Evolutionary conservation across 2,329 filamentous ascomycete genomes (phyloP), one percentile per base, ranked within the genome.

Genomic region (Didymella pomorum): DNA sequence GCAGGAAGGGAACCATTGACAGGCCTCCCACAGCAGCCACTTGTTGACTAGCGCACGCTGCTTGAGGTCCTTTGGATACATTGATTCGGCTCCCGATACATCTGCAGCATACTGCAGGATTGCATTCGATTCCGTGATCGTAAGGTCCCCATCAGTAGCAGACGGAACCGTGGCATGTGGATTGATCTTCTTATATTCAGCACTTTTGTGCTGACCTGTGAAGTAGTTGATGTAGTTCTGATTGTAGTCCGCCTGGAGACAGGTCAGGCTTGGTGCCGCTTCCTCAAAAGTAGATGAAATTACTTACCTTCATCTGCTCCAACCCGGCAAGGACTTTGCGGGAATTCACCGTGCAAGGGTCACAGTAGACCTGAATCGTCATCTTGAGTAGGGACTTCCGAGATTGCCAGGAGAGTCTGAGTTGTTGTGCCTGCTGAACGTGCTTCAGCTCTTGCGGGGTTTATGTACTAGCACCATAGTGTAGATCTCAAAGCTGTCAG

Each of bases 1-100:
- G 66, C 76, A 78, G 33, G 65, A 76, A 9, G 63, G 68, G 55
- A 80, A 80, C 78, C 78, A 80, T 4, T 71, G 70, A 2, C 70
- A 74, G 0, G 77, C 70, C 52, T 80, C 79, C 79, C 78, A 80
- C 2, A 80, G 71, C 12, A 80, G 66, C 78, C 77, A 80, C 9
- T 73, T 63, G 54, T 80, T 79, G 58, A 79, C 67, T 18, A 75
- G 65, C 11, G 77, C 77, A 21, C 78, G 76, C 47, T 71, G 49
- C 61, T 78, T 78, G 28, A 74, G 62, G 55, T 80, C 78, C 46
- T 73, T 76, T 1, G 78, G 77, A 54, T 79, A 80, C 35, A 74
- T 70, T 4, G 69, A 58, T 16, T 69, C 66, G 31, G 61, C 67
- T 4, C 66, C 68, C 39, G 57, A 60, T 23, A 68, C 56, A 39